Percentiles rank a stretch among this genome's conserved stretches.
Conservation (phyloP, 2,329 filamentous ascomycete species). For the Sporothrix pallida region DNA sequence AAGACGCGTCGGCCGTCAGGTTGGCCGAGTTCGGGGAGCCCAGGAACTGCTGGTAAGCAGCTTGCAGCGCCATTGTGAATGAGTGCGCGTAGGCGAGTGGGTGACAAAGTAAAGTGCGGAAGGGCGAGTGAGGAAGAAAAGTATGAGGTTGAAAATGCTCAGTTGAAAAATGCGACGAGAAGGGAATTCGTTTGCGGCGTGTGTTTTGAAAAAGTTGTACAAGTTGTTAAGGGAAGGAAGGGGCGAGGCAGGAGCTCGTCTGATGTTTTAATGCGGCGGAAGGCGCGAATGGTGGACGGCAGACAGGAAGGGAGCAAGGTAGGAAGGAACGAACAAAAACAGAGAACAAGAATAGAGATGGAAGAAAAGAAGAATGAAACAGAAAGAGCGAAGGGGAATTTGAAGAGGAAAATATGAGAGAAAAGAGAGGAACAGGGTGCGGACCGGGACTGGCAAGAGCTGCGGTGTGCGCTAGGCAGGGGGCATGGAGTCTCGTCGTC, state of each 20-base stretch:
- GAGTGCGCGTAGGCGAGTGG: neutral
- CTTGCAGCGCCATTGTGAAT: slow-evolving; percentile 54
- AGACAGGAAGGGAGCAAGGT: slow-evolving; percentile 3
- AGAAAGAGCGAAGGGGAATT: neutral
- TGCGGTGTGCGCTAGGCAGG: slow-evolving; percentile 32
- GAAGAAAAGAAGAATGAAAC: slow-evolving; percentile 2
- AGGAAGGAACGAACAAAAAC: neutral
- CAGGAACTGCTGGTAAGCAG: slow-evolving; percentile 74
- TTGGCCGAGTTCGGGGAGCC: slow-evolving; percentile 67
- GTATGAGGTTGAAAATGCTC: neutral
- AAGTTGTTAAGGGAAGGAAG: neutral
- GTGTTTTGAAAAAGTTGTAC: neutral
- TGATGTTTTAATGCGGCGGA: neutral
- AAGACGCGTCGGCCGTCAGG: slow-evolving; percentile 68
- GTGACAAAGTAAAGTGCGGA: neutral
- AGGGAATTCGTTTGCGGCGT: neutral
- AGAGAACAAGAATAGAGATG: neutral
- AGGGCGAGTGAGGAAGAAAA: neutral
- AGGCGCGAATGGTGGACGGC: neutral
- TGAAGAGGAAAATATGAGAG: slow-evolving; percentile 14
- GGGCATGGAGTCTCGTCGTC: slow-evolving; percentile 18
- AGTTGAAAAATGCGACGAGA: neutral
- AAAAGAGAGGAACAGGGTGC: neutral
- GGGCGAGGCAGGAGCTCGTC: slow-evolving; percentile 12
- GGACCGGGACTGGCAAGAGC: slow-evolving; percentile 26